These are phyloP conservation scores for Neonectria punicea DNA, from an alignment of 2,329 filamentous ascomycete species.

Conservation along the genomic window DNA sequence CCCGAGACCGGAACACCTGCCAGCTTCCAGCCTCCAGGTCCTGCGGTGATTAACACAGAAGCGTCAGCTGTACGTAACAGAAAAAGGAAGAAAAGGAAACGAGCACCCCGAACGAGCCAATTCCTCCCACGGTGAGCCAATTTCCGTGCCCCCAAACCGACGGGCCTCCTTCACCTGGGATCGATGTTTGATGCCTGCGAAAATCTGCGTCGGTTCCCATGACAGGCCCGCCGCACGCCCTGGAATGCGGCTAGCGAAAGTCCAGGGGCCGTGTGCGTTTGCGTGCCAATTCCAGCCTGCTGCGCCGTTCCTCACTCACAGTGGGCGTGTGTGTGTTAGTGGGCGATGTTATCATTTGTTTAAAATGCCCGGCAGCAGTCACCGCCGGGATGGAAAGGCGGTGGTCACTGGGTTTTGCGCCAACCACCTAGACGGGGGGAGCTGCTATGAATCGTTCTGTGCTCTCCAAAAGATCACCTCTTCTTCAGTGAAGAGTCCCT, in stretches of 20 bases:
- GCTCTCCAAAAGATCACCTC: no score
- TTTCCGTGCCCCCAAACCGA: not conserved
- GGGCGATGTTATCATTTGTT: not conserved
- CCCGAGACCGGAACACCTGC: constrained; percentile 3
- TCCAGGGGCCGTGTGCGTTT: constrained; percentile 4
- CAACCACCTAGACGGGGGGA: not conserved
- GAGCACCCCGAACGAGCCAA: not conserved
- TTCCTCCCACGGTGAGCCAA: no score
- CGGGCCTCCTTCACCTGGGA: not conserved
- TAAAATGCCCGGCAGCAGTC: constrained; percentile 1
- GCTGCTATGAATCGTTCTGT: no score
- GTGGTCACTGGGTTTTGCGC: not conserved
- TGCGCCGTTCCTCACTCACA: not conserved
- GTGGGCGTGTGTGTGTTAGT: not conserved
- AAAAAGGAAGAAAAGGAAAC: not conserved
- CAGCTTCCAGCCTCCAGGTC: not conserved
- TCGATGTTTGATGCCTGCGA: not conserved
- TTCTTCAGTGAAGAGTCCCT: no score
- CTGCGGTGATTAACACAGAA: not conserved
- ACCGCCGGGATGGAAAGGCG: constrained; percentile 20
- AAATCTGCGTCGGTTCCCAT: constrained; percentile 28
- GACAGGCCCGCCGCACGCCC: constrained; percentile 14
- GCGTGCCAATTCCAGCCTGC: not conserved
- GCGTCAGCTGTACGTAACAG: constrained; percentile 10
- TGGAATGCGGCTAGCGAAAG: constrained; percentile 10